Conservation (phyloP, 805 yeast genomes). For the Ogataea ganodermae region DNA sequence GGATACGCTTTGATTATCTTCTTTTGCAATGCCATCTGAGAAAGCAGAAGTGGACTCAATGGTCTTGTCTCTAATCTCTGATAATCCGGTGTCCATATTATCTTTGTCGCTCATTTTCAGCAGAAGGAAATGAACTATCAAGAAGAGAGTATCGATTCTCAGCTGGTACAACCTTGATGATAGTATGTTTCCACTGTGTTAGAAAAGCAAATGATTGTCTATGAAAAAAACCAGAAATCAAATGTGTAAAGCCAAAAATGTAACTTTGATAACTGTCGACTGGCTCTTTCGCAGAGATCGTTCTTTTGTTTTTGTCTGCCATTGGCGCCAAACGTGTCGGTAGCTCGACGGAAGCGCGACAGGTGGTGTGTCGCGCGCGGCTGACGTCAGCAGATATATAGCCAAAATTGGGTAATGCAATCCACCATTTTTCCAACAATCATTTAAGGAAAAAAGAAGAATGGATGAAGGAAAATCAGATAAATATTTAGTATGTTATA, state of each 20-base stretch:
- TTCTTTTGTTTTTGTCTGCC: constrained; percentile 3
- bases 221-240: neutral
- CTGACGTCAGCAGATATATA: neutral
- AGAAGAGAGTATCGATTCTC: neutral
- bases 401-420: too few relatives aligned
- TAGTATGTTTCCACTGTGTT: neutral
- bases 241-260: neutral
- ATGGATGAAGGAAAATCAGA: too few relatives aligned
- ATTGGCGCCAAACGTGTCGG: neutral
- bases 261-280: neutral
- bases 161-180: neutral
- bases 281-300: neutral
- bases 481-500: too few relatives aligned
- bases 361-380: neutral
- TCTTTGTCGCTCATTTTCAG: constrained; percentile 6
- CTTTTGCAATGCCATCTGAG: neutral
- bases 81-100: constrained; percentile 3
- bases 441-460: too few relatives aligned
- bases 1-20: neutral
- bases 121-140: neutral
- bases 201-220: neutral
- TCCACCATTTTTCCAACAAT: too few relatives aligned
- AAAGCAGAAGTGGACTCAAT: constrained; percentile 1
- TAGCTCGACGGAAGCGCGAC: neutral
- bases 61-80: constrained; percentile 2